Evolutionary conservation across 352 stramenopile genomes (phyloP), one percentile per base, ranked within the genome.

Genomic region (Phytophthora brassicae): DNA sequence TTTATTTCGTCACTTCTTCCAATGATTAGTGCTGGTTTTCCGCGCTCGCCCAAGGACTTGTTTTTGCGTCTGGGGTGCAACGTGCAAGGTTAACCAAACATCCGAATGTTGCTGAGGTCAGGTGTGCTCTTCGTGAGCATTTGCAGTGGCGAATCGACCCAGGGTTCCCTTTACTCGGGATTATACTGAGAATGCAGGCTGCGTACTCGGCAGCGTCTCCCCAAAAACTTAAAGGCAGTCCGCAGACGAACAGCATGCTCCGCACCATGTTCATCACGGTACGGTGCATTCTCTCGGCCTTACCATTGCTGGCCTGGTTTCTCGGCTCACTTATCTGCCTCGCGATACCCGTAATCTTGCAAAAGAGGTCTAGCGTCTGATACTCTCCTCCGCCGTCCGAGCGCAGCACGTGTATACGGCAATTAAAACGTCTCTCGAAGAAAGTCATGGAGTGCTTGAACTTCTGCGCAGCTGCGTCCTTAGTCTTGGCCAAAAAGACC

Each of bases 181-280:
- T 31, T 8, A 4, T 4, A 31, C 8, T 31, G 4, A 31, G 26
- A 9, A 31, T 31, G 26, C 8, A 31, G 26, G 26, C 26, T 31
- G 26, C 26, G 8, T 31, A 31, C 8, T 31, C 26, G 4, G 26
- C 26, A 4, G 26, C 26, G 8, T 31, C 26, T 4, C 64, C 58
- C 64, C 68, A 73, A 43, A 67, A 70, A 16, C 16, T 23, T 0
- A 76, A 42, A 7, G 64, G 42, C 0, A 76, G 33, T 6, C 58
- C 55, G 20, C 53, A 65, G 2, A 16, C 54, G 31, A 76, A 72
- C 16, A 76, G 6, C 49, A 69, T 67, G 39, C 57, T 72, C 14
- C 64, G 46, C 6, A 60, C 45, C 48, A 76, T 66, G 60, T 76
- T 72, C 53, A 72, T 63, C 1, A 76, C 54, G 0, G 57, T 76